phyloP scores from a whole-genome alignment of 2,329 filamentous ascomycete species.

The Colletotrichum salicis region DNA sequence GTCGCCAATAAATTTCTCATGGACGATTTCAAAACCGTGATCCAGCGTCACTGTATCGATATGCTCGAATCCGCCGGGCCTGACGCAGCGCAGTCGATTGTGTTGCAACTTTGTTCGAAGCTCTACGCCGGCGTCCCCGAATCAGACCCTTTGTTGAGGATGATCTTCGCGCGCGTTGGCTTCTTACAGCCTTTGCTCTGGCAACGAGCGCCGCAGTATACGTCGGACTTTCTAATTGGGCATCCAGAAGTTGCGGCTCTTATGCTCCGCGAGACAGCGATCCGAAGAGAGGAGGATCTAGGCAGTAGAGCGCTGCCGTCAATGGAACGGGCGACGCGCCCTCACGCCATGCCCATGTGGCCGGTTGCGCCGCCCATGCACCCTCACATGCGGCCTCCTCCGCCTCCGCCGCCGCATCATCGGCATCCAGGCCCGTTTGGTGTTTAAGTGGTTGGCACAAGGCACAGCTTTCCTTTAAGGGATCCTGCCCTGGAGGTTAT shows the following conservation, averaged over 20 bases:
- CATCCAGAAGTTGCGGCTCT: slow-evolving; percentile 58
- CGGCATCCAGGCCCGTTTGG: slow-evolving; percentile 27
- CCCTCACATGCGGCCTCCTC: slow-evolving; percentile 29
- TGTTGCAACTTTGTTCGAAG: slow-evolving; percentile 55
- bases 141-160: slow-evolving; percentile 55
- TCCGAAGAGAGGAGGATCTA: slow-evolving; percentile 53
- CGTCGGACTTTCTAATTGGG: slow-evolving; percentile 52
- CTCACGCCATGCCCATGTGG: slow-evolving; percentile 18
- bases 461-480: not conserved
- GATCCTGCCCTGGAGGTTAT: not conserved
- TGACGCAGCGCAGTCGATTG: slow-evolving; percentile 55
- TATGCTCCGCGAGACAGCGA: slow-evolving; percentile 59
- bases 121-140: slow-evolving; percentile 56
- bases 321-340: slow-evolving; percentile 49
- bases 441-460: not conserved
- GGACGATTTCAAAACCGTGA: slow-evolving; percentile 54
- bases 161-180: slow-evolving; percentile 60
- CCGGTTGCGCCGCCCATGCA: slow-evolving; percentile 23
- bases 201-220: slow-evolving; percentile 52
- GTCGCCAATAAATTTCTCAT: slow-evolving; percentile 60
- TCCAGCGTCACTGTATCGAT: slow-evolving; percentile 56
- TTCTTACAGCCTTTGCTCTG: slow-evolving; percentile 59
- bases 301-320: slow-evolving; percentile 51
- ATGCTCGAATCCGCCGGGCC: slow-evolving; percentile 56
- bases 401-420: slow-evolving; percentile 29